Evolutionary conservation across 2,329 filamentous ascomycete species (phyloP).

Genomic region (Blastomyces emzantsi): DNA sequence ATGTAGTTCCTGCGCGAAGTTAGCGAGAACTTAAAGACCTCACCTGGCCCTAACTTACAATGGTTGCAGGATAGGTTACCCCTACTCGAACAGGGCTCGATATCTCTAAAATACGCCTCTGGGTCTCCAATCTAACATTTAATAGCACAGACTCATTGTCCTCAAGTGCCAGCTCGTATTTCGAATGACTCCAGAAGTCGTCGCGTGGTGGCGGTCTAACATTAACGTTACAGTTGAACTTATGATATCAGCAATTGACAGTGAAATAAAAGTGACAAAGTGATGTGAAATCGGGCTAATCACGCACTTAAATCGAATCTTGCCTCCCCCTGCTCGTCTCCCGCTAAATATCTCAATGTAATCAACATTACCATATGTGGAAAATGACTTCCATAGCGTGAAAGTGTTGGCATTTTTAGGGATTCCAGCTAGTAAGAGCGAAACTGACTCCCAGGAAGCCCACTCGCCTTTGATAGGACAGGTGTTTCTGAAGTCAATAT

Average conservation of each 20-base stretch:
- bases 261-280: background rate
- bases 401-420: conserved; percentile 30
- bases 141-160: conserved; percentile 20
- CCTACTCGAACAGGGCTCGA: conserved; percentile 29
- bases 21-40: background rate
- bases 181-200: conserved; percentile 42
- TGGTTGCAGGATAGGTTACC: conserved; percentile 27
- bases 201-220: conserved; percentile 43
- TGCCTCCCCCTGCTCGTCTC: conserved; percentile 35
- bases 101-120: conserved; percentile 18
- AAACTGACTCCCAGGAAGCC: conserved; percentile 33
- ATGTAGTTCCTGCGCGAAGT: conserved; percentile 31
- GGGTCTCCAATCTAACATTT: conserved; percentile 21
- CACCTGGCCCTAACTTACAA: conserved; percentile 24
- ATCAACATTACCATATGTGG: conserved; percentile 44
- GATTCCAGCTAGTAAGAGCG: conserved; percentile 29
- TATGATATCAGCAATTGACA: background rate
- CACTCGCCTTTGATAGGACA: conserved; percentile 23
- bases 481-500: background rate
- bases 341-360: conserved; percentile 49
- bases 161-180: conserved; percentile 24
- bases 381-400: conserved; percentile 46
- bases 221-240: conserved; percentile 13
- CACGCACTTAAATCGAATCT: conserved; percentile 46
- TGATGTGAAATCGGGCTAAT: too few relatives aligned